Evolutionary conservation across 805 yeast genomes (phyloP), one percentile per base, ranked within the genome.

Genomic region (Jamesozyma rosinii): DNA sequence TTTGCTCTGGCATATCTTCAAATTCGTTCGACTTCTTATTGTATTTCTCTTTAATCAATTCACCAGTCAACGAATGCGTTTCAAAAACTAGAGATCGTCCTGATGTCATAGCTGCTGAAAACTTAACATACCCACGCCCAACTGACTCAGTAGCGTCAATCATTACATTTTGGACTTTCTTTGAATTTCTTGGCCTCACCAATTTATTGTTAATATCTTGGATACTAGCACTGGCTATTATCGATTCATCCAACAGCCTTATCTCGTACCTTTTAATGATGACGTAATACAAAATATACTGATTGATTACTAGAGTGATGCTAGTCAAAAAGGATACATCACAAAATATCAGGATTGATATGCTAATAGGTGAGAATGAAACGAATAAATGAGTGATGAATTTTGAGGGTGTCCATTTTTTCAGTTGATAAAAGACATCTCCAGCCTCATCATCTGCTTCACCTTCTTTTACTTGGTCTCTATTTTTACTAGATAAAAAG

Each of bases 321-420:
- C 65, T 39, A 15, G 72, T 57, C 13, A 58, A 57, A 58, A 72
- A 62, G 1, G 70, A 53, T 1, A 66, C 67, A 1, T 67, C 61
- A 0, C 66, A 49, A 19, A 64, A 47, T 47, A 68, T 61, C 42
- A 77, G 59, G n/a, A 73, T 61, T 2, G 70, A 42, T 8, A 76
- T 49, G 38, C 70, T 72, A 9, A 77, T 55, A 0, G 94, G 92
- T 6, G 85, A 78, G 48, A 77, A 78, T 1, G 75, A 59, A 2
- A 75, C 66, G 24, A 75, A 68, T 2, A 82, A 50, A 38, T 67
- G 62, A 5, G 81, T 64, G 27, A 70, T 70, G 55, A 81, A 79
- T 48, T 68, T 68, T 0, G 81, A 71, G 0, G 90, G 90, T 35
- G 69, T 67, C 94, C 94, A 83, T 40, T 81, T 72, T 17, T 63